These are phyloP conservation scores for Hymenoscyphus fructigenus DNA, from an alignment of 2,329 filamentous ascomycete species.

Conservation along the genomic window DNA sequence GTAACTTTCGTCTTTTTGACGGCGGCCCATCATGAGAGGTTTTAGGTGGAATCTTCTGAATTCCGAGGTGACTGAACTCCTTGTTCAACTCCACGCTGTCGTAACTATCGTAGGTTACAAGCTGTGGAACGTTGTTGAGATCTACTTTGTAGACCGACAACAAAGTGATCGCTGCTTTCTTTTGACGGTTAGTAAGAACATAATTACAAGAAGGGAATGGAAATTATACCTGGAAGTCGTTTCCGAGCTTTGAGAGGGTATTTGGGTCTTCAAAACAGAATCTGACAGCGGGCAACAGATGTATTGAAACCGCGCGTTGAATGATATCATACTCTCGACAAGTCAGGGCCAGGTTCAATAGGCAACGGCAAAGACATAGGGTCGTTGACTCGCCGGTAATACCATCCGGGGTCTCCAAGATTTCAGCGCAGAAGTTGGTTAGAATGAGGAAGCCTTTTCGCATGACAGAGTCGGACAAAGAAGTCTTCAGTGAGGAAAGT, in stretches of 20 bases:
- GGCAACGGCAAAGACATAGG: constrained; percentile 22
- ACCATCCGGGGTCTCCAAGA: constrained; percentile 24
- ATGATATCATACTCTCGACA: constrained; percentile 29
- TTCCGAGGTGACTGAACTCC: constrained; percentile 27
- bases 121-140: constrained; percentile 2
- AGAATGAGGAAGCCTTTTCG: constrained; percentile 35
- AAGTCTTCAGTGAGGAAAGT: constrained; percentile 22
- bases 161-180: constrained; percentile 27
- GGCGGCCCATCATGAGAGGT: constrained; percentile 20
- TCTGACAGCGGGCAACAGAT: constrained; percentile 29
- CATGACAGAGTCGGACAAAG: constrained; percentile 25
- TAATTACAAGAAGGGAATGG: not conserved
- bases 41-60: constrained; percentile 11
- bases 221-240: constrained; percentile 32
- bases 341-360: constrained; percentile 29
- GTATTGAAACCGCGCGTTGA: constrained; percentile 21
- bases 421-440: constrained; percentile 28
- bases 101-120: constrained; percentile 17
- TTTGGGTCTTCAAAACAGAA: constrained; percentile 16
- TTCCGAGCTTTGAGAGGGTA: constrained; percentile 13
- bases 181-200: constrained; percentile 14
- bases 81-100: constrained; percentile 26
- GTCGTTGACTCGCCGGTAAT: constrained; percentile 20
- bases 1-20: constrained; percentile 34
- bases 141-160: constrained; percentile 22